Evolutionary conservation across 495 filamentous ascomycete genomes (phyloP).

Genomic region (Penicillium goetzii): DNA sequence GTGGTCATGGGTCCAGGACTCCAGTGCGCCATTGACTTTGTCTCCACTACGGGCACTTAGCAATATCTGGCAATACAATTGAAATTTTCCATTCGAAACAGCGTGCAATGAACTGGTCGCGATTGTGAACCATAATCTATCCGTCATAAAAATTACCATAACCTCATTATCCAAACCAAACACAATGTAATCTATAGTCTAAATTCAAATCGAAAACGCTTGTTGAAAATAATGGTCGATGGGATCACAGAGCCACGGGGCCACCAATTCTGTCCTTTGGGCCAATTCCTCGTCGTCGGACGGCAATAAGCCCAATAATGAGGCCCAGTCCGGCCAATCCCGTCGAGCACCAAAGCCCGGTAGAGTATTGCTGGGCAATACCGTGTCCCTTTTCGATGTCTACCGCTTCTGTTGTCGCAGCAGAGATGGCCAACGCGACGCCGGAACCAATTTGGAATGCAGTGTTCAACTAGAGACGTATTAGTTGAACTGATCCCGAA

Average conservation of each 20-base stretch:
- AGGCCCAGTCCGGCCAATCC: conserved; percentile 39
- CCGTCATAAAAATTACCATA: background rate
- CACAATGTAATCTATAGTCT: background rate
- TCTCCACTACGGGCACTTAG: conserved; percentile 12
- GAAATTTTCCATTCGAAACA: background rate
- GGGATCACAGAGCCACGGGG: conserved; percentile 30
- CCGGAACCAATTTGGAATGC: conserved; percentile 47
- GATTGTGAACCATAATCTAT: background rate
- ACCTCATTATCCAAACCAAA: conserved; percentile 4
- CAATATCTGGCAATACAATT: background rate
- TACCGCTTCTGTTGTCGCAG: conserved; percentile 39
- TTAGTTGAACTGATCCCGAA: background rate
- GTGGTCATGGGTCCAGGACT: background rate
- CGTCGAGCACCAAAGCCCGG: conserved; percentile 43
- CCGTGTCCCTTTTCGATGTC: conserved; percentile 40
- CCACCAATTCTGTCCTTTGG: conserved; percentile 35
- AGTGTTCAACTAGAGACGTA: conserved; percentile 35
- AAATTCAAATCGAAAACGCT: conserved; percentile 1
- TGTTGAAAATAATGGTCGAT: background rate
- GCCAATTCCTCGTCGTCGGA: conserved; percentile 36
- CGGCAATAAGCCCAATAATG: conserved; percentile 33
- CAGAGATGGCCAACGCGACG: conserved; percentile 41
- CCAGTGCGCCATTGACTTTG: background rate
- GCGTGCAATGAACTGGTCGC: background rate
- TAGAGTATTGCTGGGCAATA: conserved; percentile 39